Evolutionary conservation across 2,329 filamentous ascomycete species (phyloP).

Genomic region (Coniochaeta prunicola): DNA sequence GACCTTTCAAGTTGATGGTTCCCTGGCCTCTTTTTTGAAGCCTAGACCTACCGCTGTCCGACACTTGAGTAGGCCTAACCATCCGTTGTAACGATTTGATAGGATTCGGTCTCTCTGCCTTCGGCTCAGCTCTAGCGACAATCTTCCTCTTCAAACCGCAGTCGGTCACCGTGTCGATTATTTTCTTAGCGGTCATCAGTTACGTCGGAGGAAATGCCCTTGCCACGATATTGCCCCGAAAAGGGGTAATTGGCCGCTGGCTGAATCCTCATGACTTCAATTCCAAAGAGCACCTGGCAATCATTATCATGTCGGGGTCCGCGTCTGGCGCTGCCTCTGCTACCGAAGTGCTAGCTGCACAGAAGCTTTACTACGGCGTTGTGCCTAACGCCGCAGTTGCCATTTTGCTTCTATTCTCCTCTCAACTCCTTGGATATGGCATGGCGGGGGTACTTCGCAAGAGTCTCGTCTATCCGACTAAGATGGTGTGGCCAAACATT

Average conservation of each 20-base stretch:
- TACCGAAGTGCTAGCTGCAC: background rate
- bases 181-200: constrained; percentile 35
- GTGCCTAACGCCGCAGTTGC: constrained; percentile 26
- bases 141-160: constrained; percentile 43
- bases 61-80: background rate
- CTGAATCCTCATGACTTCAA: constrained; percentile 18
- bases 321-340: constrained; percentile 12
- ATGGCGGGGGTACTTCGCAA: constrained; percentile 38
- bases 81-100: too few relatives aligned
- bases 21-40: background rate
- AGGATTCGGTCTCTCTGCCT: constrained; percentile 25
- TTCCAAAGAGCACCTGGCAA: constrained; percentile 14
- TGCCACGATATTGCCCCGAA: constrained; percentile 26
- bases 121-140: constrained; percentile 30
- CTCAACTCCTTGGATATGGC: constrained; percentile 41
- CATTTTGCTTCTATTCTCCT: constrained; percentile 38
- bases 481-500: constrained; percentile 35
- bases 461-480: constrained; percentile 37
- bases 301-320: constrained; percentile 13
- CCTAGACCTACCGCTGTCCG: too few relatives aligned
- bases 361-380: background rate
- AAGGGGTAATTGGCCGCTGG: constrained; percentile 22
- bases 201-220: constrained; percentile 33
- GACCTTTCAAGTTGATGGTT: background rate
- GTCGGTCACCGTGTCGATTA: constrained; percentile 31